Percentiles rank a stretch among this genome's conserved stretches.
These are phyloP conservation scores for Clarireedia hainanense DNA, from an alignment of 2,329 filamentous ascomycete species.

Conservation along the genomic window DNA sequence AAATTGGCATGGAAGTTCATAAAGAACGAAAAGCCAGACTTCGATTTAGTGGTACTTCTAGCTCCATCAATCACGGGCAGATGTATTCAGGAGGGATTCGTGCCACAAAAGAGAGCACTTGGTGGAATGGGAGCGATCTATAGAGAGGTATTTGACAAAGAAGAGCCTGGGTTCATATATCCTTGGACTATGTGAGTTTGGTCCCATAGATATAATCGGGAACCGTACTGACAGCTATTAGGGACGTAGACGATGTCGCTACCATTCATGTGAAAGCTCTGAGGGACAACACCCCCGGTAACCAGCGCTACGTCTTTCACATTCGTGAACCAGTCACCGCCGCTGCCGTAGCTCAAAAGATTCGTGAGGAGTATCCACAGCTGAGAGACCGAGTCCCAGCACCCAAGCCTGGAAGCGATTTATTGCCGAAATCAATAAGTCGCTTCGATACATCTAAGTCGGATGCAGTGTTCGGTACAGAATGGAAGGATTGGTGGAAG, in stretches of 20 bases:
- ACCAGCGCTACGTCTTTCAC: background rate
- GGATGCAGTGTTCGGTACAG: background rate
- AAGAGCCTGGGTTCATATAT: background rate
- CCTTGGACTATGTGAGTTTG: background rate
- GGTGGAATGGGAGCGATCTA: background rate
- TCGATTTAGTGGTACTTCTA: background rate
- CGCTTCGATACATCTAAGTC: background rate
- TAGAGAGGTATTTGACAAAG: background rate
- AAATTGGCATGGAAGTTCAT: background rate
- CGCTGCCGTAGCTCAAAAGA: background rate
- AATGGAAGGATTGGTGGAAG: background rate
- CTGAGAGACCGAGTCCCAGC: background rate
- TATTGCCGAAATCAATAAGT: background rate
- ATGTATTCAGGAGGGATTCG: background rate
- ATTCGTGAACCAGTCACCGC: background rate
- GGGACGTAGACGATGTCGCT: background rate
- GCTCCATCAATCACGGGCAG: background rate
- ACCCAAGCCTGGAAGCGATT: background rate
- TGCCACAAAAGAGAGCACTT: background rate
- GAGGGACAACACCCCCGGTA: background rate
- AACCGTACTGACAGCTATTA: background rate
- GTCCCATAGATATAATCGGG: background rate
- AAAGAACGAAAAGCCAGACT: background rate
- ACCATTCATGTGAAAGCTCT: background rate
- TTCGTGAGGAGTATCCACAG: background rate